Base-by-base conservation (phyloP, 805 yeast species). In the Saturnispora diversa region DNA sequence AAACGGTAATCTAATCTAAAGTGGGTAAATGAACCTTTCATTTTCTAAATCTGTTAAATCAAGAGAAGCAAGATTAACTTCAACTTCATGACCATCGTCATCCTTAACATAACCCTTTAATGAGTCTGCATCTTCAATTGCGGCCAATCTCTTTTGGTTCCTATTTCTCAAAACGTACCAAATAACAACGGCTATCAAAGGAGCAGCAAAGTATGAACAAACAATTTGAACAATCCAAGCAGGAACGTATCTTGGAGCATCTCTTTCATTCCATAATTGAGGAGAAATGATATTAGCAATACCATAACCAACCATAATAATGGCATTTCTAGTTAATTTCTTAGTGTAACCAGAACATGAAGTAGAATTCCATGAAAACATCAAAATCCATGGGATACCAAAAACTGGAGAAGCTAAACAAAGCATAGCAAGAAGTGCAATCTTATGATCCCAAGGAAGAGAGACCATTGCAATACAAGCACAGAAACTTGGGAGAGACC, bases 141-240 rank as follows among this genome's bases (percentile, higher is more conserved):
- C 20, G 0, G 48, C 51, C 33, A 57, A 39, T 55, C 78, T 65
- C 37, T 59, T 53, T 2, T 43, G 51, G 26, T 47, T 47, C 29
- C 50, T 40, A 22, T 26, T 25, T n/a, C 11, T 44, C 70, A 74
- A 53, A 19, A 74, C 62, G 42, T 40, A 59, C 58, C 72, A 59
- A 24, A 69, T 69, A 2, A 68, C 55, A 2, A 66, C 37, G 8
- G 68, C 58, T 12, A 67, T 17, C 4, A 59, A 31, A 5, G 78
- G 77, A 2, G 77, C 69, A 4, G 58, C 26, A 25, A 61, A 55
- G 53, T 69, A 73, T 6, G 70, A 62, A 15, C 70, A 50, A 7
- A 70, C 72, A 33, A 72, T 69, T 49, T 72, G 77, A 12, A 70
- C 71, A 39, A 68, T 55, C 77, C 77, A 65, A 8, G 73, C 70